These are phyloP conservation scores for Trichoderma simmonsii DNA, from an alignment of 2,329 filamentous ascomycete genomes.

Conservation along the genomic window DNA sequence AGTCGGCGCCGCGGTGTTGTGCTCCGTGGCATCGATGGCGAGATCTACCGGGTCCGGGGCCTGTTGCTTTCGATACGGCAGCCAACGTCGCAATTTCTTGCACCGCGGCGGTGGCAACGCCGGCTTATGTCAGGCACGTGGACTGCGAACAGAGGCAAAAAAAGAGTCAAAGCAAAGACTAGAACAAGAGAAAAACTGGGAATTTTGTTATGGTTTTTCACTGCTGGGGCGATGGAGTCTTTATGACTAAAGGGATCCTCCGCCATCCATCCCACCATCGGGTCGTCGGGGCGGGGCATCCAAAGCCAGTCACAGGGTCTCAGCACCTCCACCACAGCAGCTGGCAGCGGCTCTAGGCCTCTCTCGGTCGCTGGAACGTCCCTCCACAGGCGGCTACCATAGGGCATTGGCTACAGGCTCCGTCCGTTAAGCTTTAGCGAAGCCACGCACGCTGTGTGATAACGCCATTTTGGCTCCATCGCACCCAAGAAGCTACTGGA, in stretches of 20 bases:
- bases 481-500: constrained; percentile 27
- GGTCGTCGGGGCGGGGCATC: constrained; percentile 19
- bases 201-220: neutral
- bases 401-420: neutral
- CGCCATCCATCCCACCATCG: constrained; percentile 2
- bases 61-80: neutral
- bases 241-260: constrained; percentile 15
- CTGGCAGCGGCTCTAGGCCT: neutral
- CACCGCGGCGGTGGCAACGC: neutral
- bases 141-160: neutral
- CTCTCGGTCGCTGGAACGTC: neutral
- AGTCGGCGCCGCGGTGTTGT: constrained; percentile 16
- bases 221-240: constrained; percentile 4
- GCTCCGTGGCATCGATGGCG: constrained; percentile 12
- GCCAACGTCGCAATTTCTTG: neutral
- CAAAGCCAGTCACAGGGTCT: neutral
- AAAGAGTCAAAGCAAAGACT: neutral
- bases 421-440: constrained; percentile 18
- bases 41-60: neutral
- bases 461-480: constrained; percentile 40
- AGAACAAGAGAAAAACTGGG: neutral
- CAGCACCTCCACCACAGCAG: neutral
- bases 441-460: constrained; percentile 25
- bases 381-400: neutral
- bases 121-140: constrained; percentile 12